These are phyloP conservation scores for Erigeron philadelphicus DNA, from an alignment of 140 eudicot species.

Conservation along the genomic window DNA sequence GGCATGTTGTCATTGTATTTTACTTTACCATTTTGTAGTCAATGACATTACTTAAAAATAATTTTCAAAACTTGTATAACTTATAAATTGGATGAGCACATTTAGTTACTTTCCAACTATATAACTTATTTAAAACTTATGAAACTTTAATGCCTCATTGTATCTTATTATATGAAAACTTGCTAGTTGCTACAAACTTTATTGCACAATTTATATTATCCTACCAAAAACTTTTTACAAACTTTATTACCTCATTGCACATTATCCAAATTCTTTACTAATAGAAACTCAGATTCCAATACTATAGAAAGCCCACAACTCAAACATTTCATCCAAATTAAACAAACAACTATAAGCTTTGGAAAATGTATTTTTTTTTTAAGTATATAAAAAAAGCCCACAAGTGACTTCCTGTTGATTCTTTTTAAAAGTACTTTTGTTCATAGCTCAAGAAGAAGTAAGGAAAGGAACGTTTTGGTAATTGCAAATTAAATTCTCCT, in stretches of 20 bases:
- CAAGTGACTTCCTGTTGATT: slow-evolving; percentile 33
- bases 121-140: too few relatives aligned
- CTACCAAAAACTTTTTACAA: neutral
- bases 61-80: too few relatives aligned
- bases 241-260: neutral
- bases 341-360: neutral
- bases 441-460: slow-evolving; percentile 32
- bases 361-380: slow-evolving; percentile 10
- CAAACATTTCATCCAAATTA: slow-evolving; percentile 4
- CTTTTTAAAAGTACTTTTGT: slow-evolving; percentile 36
- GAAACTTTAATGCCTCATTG: too few relatives aligned
- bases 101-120: too few relatives aligned
- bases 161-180: too few relatives aligned
- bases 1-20: too few relatives aligned
- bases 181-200: too few relatives aligned
- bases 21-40: too few relatives aligned
- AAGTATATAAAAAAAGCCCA: slow-evolving; percentile 13
- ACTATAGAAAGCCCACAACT: neutral
- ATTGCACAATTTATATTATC: too few relatives aligned
- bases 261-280: neutral
- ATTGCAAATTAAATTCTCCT: slow-evolving; percentile 16
- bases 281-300: slow-evolving; percentile 6
- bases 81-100: too few relatives aligned
- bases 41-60: too few relatives aligned
- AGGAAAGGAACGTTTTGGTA: slow-evolving; percentile 13